Evolutionary conservation across 1,284 basidiomycete genomes (phyloP).

Genomic region (Irpex sp.): DNA sequence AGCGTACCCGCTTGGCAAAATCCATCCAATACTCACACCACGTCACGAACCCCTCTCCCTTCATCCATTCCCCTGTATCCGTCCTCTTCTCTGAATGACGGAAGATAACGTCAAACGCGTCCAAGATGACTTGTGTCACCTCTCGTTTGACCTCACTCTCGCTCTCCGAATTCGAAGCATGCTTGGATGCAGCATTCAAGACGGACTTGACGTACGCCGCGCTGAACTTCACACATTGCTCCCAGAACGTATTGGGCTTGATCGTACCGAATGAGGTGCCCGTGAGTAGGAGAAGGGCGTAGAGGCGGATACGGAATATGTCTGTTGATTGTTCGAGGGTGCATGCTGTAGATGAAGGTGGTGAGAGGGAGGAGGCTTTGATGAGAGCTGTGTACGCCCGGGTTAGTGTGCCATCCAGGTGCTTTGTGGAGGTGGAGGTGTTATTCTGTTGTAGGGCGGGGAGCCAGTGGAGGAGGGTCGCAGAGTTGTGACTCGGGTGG

Average conservation of each 20-base stretch:
- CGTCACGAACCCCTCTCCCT: constrained; percentile 47
- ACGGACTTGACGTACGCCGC: constrained; percentile 38
- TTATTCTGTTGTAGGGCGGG: constrained; percentile 29
- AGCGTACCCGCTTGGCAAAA: constrained; percentile 29
- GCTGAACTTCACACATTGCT: constrained; percentile 55
- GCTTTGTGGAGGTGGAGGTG: constrained; percentile 40
- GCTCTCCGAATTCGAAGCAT: background rate
- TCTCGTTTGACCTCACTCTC: constrained; percentile 26
- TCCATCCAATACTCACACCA: constrained; percentile 57
- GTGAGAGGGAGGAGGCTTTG: constrained; percentile 40
- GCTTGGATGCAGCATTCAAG: background rate
- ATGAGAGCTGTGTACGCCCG: constrained; percentile 53
- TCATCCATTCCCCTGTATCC: constrained; percentile 36
- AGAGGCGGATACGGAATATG: constrained; percentile 39
- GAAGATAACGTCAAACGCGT: constrained; percentile 36
- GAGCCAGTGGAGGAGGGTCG: constrained; percentile 53
- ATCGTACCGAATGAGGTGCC: constrained; percentile 28
- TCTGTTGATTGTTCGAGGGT: constrained; percentile 20
- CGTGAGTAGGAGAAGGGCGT: constrained; percentile 29
- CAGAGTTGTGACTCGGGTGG: constrained; percentile 15
- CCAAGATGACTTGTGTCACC: constrained; percentile 35
- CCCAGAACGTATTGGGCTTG: constrained; percentile 53
- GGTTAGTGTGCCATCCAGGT: constrained; percentile 53
- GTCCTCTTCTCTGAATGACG: constrained; percentile 23
- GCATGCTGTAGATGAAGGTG: background rate